phyloP scores from a whole-genome alignment of 768 basidiomycete genomes.

The Psilocybe cubensis region DNA sequence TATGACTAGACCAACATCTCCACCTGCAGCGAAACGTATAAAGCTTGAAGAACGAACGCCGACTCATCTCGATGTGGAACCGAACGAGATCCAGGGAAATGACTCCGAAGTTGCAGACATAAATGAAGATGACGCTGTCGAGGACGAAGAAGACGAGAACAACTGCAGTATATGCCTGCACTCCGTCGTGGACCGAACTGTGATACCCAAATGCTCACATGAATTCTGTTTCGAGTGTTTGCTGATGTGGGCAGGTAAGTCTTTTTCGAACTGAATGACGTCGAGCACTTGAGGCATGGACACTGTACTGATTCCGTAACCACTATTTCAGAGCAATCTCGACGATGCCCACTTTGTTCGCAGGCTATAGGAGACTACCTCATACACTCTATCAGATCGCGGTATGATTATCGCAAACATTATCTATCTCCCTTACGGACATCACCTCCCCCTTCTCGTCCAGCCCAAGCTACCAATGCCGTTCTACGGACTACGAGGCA shows the following conservation, averaged over 20 bases:
- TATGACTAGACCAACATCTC: constrained; percentile 19
- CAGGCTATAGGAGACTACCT: constrained; percentile 71
- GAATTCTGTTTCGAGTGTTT: constrained; percentile 95
- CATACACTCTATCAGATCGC: constrained; percentile 79
- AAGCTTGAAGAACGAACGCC: constrained; percentile 17
- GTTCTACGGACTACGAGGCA: constrained; percentile 30
- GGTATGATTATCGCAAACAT: constrained; percentile 82
- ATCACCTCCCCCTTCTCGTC: constrained; percentile 44
- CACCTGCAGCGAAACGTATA: constrained; percentile 40
- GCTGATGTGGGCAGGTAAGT: constrained; percentile 79
- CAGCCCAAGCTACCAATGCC: constrained; percentile 26
- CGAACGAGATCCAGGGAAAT: not conserved
- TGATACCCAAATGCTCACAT: constrained; percentile 87
- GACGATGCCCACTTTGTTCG: constrained; percentile 78
- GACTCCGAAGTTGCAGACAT: not conserved
- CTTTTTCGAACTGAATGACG: not conserved
- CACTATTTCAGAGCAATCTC: constrained; percentile 62
- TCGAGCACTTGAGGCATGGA: too few species aligned
- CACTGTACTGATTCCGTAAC: not conserved
- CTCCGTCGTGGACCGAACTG: constrained; percentile 71
- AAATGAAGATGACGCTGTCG: not conserved
- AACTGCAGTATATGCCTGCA: constrained; percentile 89
- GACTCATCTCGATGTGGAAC: not conserved
- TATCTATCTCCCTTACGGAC: constrained; percentile 68
- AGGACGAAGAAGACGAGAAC: constrained; percentile 20